Conservation (phyloP, 2,329 filamentous ascomycete species). For the Penicillium sp. region DNA sequence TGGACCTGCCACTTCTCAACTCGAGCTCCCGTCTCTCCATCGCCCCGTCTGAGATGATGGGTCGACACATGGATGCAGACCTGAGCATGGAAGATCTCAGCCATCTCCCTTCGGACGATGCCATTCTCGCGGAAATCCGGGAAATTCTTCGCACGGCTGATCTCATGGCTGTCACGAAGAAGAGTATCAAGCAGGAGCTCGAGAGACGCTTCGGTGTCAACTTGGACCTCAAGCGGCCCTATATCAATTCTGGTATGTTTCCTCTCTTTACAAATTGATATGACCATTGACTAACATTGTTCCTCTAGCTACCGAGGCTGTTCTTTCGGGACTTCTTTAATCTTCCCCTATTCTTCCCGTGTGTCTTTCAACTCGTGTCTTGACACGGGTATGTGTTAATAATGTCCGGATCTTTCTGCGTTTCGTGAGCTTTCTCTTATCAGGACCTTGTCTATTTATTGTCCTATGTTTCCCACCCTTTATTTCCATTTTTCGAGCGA, state of each 20-base stretch:
- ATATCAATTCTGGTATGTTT: constrained; percentile 86
- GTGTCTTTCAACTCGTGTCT: not conserved
- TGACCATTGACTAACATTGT: constrained; percentile 36
- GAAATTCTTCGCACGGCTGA: constrained; percentile 91
- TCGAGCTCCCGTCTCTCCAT: constrained; percentile 76
- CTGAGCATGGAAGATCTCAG: constrained; percentile 76
- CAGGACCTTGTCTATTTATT: not conserved
- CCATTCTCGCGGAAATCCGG: constrained; percentile 87
- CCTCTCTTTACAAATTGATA: not conserved
- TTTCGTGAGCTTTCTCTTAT: not conserved
- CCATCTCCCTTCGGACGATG: constrained; percentile 83
- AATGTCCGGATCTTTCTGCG: constrained; percentile 12
- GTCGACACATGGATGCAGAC: constrained; percentile 70
- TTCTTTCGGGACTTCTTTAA: constrained; percentile 75
- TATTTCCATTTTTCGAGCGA: constrained; percentile 19
- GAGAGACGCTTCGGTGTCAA: constrained; percentile 87
- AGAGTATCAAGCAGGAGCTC: constrained; percentile 91
- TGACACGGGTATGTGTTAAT: constrained; percentile 22
- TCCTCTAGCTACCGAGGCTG: constrained; percentile 70
- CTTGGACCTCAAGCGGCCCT: constrained; percentile 84
- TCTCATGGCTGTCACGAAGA: constrained; percentile 98
- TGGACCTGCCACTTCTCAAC: constrained; percentile 56
- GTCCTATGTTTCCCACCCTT: not conserved
- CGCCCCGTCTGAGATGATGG: constrained; percentile 72
- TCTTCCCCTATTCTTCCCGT: not conserved